These are phyloP conservation scores for sunflower (Helianthus annuus) DNA, from an alignment of 129 eudicot species.

Conservation along the genomic window DNA sequence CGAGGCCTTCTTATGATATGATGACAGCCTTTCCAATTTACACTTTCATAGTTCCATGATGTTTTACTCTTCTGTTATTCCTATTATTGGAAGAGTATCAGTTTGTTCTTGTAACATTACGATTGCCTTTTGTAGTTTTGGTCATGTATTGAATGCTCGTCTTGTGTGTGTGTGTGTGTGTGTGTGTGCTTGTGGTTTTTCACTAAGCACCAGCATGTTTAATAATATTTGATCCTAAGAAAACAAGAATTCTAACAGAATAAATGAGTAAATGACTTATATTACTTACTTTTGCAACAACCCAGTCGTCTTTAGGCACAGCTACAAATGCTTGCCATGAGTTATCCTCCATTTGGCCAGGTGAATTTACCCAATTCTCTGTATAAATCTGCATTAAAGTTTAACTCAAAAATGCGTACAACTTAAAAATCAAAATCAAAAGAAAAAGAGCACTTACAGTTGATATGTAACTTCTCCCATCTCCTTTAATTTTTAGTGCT, in stretches of 20 bases:
- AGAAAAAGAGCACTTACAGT: conserved; percentile 54
- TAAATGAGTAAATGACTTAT: neutral
- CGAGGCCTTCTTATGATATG: too few species aligned
- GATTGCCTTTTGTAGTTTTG: too few species aligned
- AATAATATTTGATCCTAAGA: neutral
- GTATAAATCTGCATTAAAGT: conserved; percentile 73
- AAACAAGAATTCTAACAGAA: neutral
- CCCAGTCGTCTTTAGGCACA: conserved; percentile 86
- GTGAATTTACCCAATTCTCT: conserved; percentile 95
- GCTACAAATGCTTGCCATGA: conserved; percentile 95
- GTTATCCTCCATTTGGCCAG: conserved; percentile 96
- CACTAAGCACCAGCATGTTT: neutral
- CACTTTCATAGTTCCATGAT: too few species aligned
- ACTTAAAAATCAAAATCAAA: too few species aligned
- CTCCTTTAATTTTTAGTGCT: conserved; percentile 86
- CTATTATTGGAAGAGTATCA: too few species aligned
- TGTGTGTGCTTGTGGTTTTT: neutral
- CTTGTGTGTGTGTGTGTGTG: neutral
- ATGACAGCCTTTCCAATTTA: too few species aligned
- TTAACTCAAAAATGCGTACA: neutral
- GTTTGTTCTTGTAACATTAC: too few species aligned
- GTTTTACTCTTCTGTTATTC: too few species aligned
- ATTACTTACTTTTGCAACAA: conserved; percentile 78
- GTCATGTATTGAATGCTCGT: too few species aligned
- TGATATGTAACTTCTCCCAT: conserved; percentile 95